These are phyloP conservation scores for Aspergillus ibericus DNA, from an alignment of 2,329 filamentous ascomycete species.

Conservation along the genomic window DNA sequence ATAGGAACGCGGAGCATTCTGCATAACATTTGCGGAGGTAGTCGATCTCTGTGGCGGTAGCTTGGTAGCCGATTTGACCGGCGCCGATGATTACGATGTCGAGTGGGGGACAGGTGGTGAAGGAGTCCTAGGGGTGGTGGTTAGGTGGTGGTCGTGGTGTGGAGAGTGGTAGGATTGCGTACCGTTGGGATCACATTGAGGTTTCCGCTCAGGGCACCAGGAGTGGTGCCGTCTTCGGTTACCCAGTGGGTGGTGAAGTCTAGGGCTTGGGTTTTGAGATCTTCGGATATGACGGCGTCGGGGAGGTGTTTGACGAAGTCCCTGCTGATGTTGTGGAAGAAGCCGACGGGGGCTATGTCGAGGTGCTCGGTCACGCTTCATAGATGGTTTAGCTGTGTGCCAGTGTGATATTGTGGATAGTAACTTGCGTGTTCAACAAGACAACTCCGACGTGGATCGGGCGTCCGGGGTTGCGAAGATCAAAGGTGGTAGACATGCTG, in stretches of 20 bases:
- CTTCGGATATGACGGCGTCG: background rate
- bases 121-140: background rate
- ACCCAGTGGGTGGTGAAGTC: conserved; percentile 4
- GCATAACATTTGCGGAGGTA: background rate
- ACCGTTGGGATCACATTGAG: background rate
- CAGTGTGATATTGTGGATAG: background rate
- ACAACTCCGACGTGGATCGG: background rate
- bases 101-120: background rate
- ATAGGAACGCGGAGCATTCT: background rate
- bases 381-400: background rate
- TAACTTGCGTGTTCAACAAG: background rate
- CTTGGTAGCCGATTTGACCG: background rate
- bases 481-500: background rate
- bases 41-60: background rate
- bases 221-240: background rate
- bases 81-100: background rate
- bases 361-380: background rate
- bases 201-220: background rate
- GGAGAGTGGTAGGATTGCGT: background rate
- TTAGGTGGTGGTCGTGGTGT: background rate
- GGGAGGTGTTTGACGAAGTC: background rate
- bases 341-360: conserved; percentile 1
- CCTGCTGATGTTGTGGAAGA: background rate
- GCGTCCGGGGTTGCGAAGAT: conserved; percentile 3
- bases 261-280: background rate